Conservation (phyloP, 208 protist species). For the Giardia muris region DNA sequence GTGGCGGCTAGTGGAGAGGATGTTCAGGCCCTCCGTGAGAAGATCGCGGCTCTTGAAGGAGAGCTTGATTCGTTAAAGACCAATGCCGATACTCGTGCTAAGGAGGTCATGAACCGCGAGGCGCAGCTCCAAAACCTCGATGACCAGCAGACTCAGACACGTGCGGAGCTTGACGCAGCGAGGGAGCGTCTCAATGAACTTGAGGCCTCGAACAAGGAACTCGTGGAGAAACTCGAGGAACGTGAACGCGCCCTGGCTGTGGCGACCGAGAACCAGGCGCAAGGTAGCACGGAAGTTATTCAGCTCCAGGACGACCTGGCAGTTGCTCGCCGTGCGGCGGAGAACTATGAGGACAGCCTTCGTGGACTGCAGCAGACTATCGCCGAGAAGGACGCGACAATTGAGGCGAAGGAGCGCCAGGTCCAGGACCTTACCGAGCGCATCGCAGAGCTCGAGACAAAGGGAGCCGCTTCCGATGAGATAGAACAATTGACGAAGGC, state of each 20-base stretch:
- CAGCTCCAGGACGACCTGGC: neutral
- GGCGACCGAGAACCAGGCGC: neutral
- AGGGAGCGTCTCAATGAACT: neutral
- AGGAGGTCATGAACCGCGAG: neutral
- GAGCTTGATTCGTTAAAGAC: neutral
- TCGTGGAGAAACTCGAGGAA: neutral
- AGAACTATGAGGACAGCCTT: neutral
- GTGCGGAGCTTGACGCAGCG: neutral
- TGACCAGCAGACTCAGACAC: neutral
- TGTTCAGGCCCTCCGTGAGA: neutral
- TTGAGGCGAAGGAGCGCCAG: neutral
- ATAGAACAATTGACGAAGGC: neutral
- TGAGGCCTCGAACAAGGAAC: neutral
- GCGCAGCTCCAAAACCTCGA: neutral
- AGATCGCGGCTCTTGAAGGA: neutral
- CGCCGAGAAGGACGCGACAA: neutral
- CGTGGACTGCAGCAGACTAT: neutral
- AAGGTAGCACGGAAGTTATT: neutral
- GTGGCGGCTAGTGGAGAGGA: neutral
- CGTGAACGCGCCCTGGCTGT: neutral
- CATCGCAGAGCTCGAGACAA: neutral
- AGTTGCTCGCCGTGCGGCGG: neutral
- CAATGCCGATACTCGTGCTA: neutral
- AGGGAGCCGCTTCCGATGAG: neutral
- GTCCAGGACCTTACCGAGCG: neutral